These are phyloP conservation scores for Thalassiosira pacifica DNA, from an alignment of 352 stramenopile genomes.

Conservation along the genomic window DNA sequence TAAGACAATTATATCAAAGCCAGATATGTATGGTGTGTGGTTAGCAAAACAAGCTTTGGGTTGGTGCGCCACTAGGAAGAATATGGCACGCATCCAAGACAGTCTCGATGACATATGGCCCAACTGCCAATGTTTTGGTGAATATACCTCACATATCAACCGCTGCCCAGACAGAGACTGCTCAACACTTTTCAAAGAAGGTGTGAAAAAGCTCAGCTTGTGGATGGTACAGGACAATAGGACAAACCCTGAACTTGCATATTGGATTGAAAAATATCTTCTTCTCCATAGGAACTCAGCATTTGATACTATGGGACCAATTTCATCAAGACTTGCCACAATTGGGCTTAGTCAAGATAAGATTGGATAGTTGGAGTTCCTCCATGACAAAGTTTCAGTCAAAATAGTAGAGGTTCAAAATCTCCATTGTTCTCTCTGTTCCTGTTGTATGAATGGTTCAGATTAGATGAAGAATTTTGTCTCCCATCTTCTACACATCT, in stretches of 20 bases:
- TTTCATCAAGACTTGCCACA: neutral
- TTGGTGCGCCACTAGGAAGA: neutral
- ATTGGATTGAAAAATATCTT: conserved; percentile 28
- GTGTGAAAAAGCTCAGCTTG: neutral
- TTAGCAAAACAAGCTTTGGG: conserved; percentile 27
- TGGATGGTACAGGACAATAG: conserved; percentile 1
- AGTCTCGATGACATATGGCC: conserved; percentile 22
- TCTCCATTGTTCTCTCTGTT: neutral
- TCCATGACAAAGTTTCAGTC: too few species aligned
- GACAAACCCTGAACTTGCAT: conserved; percentile 21
- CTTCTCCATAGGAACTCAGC: conserved; percentile 2
- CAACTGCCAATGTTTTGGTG: conserved; percentile 16
- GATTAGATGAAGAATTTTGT: too few species aligned
- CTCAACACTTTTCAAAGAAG: neutral
- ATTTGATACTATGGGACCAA: neutral
- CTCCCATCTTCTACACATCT: too few species aligned
- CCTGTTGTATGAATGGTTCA: neutral
- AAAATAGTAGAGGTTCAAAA: neutral
- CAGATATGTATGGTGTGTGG: conserved; percentile 43
- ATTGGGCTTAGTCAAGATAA: neutral
- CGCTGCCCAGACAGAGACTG: neutral
- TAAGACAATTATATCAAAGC: neutral
- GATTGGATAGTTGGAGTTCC: neutral
- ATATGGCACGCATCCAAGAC: too few species aligned
- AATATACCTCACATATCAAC: neutral